phyloP scores from a whole-genome alignment of 805 yeast genomes.

The Starmerella bombicola region DNA sequence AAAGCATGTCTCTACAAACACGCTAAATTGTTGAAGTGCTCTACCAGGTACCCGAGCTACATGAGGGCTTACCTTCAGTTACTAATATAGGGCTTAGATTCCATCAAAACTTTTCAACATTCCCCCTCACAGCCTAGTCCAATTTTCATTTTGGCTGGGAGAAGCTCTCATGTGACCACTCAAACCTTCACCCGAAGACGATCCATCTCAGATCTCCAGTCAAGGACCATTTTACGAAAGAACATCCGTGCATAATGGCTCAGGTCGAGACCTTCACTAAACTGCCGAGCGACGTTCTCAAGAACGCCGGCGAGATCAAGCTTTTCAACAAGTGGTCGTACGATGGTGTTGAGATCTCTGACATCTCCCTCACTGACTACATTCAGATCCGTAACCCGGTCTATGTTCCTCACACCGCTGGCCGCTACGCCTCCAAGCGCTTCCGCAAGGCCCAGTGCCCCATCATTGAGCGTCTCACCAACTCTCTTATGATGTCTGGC shows the following conservation, averaged over 20 bases:
- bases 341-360: constrained; percentile 95
- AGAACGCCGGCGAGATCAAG: constrained; percentile 91
- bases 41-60: too few relatives aligned
- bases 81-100: constrained; percentile 10
- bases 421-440: constrained; percentile 98
- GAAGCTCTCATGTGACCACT: constrained; percentile 13
- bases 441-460: constrained; percentile 99
- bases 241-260: constrained; percentile 27
- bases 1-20: too few relatives aligned
- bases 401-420: constrained; percentile 97
- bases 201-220: constrained; percentile 3
- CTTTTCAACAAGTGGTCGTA: constrained; percentile 99
- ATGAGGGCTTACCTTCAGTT: too few relatives aligned
- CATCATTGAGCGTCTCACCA: constrained; percentile 96
- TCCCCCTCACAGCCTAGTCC: too few relatives aligned
- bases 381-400: constrained; percentile 95
- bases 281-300: constrained; percentile 93
- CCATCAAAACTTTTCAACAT: not conserved
- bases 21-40: too few relatives aligned
- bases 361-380: constrained; percentile 96
- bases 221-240: not conserved
- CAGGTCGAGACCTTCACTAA: constrained; percentile 87
- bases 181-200: constrained; percentile 1
- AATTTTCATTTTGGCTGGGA: not conserved
- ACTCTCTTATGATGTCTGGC: constrained; percentile 99